A percentile compares a stretch with the other conserved stretches of the same genome.
Conservation (phyloP, 768 basidiomycete genomes). For the Leucocoprinus birnbaumii region DNA sequence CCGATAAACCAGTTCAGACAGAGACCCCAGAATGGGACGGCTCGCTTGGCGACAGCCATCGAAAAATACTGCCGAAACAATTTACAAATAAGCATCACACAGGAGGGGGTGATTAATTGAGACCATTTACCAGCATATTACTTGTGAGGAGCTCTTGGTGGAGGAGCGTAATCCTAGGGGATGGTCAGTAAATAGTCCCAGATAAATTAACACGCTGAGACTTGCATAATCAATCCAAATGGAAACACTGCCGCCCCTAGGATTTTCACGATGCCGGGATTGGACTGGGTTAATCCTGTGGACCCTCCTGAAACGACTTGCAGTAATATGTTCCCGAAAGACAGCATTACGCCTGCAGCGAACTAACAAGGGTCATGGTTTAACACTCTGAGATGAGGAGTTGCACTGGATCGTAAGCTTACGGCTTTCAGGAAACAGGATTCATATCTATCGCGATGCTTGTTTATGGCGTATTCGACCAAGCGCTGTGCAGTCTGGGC, state of each 20-base stretch:
- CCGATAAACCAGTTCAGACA: constrained; percentile 69
- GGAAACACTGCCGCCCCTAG: constrained; percentile 71
- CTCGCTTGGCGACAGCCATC: constrained; percentile 61
- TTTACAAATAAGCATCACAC: neutral
- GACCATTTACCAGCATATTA: constrained; percentile 62
- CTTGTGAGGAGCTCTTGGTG: constrained; percentile 71
- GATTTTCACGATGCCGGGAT: constrained; percentile 70
- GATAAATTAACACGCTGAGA: neutral
- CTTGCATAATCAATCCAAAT: constrained; percentile 73
- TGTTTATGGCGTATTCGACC: constrained; percentile 53
- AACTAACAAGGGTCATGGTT: constrained; percentile 36
- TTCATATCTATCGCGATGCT: constrained; percentile 63
- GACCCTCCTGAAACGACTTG: constrained; percentile 63
- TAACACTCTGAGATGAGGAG: neutral
- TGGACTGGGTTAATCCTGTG: constrained; percentile 39
- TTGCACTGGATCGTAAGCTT: constrained; percentile 21
- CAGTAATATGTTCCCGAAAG: constrained; percentile 69
- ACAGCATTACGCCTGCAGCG: constrained; percentile 69
- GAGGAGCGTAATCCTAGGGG: constrained; percentile 65
- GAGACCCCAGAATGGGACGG: constrained; percentile 68
- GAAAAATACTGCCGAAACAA: constrained; percentile 51
- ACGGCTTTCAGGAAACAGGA: constrained; percentile 69
- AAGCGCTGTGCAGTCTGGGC: constrained; percentile 54
- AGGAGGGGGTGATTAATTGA: neutral
- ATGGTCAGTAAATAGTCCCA: neutral